Percentiles rank a stretch among this genome's conserved stretches.
These are phyloP conservation scores for Colletotrichum karsti DNA, from an alignment of 2,329 filamentous ascomycete genomes.

Conservation along the genomic window DNA sequence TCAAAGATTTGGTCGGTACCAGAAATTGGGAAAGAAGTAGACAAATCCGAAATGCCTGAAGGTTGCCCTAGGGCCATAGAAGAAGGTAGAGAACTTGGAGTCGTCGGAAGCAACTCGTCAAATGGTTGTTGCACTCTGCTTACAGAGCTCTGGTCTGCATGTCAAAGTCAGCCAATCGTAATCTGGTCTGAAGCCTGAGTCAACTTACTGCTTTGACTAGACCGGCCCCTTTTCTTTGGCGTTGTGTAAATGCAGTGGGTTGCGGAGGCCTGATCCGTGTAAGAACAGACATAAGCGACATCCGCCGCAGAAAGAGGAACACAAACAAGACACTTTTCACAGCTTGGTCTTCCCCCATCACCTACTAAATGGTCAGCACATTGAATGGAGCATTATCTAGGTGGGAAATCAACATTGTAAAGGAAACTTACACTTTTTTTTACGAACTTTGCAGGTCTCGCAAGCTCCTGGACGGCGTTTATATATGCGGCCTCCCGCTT, in stretches of 20 bases:
- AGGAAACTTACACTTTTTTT: conserved; percentile 11
- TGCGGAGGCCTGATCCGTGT: neutral
- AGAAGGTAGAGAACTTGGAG: neutral
- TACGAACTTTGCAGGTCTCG: conserved; percentile 7
- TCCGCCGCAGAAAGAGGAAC: too few relatives aligned
- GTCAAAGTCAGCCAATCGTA: neutral
- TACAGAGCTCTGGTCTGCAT: neutral
- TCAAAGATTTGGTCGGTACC: neutral
- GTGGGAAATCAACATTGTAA: too few relatives aligned
- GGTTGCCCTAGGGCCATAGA: neutral
- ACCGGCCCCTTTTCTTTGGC: conserved; percentile 10
- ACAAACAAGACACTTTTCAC: conserved; percentile 6
- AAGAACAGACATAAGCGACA: neutral
- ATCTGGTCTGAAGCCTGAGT: neutral
- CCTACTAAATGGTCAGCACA: neutral
- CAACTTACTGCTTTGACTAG: neutral
- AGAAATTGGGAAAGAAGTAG: neutral
- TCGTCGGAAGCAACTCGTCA: neutral
- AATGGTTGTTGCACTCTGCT: neutral
- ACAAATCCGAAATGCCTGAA: neutral
- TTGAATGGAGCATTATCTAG: neutral
- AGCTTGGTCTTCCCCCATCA: conserved; percentile 13
- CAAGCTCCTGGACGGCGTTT: conserved; percentile 16
- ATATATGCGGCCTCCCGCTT: neutral
- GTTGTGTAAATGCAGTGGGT: neutral